Evolutionary conservation across 768 basidiomycete genomes (phyloP).

Genomic region (Amanita fuliginea): DNA sequence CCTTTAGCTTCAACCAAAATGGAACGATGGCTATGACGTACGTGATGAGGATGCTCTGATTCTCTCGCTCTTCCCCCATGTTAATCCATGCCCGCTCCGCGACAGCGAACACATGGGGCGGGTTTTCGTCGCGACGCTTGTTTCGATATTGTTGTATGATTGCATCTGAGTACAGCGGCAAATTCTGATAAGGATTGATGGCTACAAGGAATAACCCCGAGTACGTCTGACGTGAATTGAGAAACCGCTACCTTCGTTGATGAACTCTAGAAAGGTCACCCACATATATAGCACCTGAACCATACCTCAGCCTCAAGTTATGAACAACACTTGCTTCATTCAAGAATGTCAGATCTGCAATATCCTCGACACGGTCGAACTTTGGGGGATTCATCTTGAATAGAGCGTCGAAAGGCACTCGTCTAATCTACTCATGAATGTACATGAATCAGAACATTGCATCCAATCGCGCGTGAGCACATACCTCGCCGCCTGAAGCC

Average conservation of each 20-base stretch:
- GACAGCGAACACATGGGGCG: slow-evolving; percentile 95
- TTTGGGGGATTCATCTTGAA: slow-evolving; percentile 99
- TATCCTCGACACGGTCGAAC: slow-evolving; percentile 96
- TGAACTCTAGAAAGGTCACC: slow-evolving; percentile 19
- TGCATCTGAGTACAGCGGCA: slow-evolving; percentile 85
- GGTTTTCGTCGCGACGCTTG: slow-evolving; percentile 81
- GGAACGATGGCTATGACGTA: slow-evolving; percentile 28
- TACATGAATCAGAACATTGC: neutral
- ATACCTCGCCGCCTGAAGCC: slow-evolving; percentile 75
- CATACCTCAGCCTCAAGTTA: slow-evolving; percentile 86
- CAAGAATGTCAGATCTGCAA: slow-evolving; percentile 93
- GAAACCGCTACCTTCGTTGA: neutral
- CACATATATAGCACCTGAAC: slow-evolving; percentile 87
- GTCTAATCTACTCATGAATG: slow-evolving; percentile 17
- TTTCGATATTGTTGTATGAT: slow-evolving; percentile 87
- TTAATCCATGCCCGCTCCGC: slow-evolving; percentile 97
- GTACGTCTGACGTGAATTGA: slow-evolving; percentile 52
- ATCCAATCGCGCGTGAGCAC: slow-evolving; percentile 9
- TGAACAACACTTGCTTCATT: slow-evolving; percentile 99
- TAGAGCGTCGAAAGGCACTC: slow-evolving; percentile 67
- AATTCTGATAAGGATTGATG: slow-evolving; percentile 90
- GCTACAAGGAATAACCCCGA: slow-evolving; percentile 97
- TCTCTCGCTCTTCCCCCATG: slow-evolving; percentile 95
- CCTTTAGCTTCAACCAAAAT: slow-evolving; percentile 9
- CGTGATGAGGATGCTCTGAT: slow-evolving; percentile 98